Evolutionary conservation across 2,329 filamentous ascomycete genomes (phyloP).

Genomic region (Pestalotiopsis sp.): DNA sequence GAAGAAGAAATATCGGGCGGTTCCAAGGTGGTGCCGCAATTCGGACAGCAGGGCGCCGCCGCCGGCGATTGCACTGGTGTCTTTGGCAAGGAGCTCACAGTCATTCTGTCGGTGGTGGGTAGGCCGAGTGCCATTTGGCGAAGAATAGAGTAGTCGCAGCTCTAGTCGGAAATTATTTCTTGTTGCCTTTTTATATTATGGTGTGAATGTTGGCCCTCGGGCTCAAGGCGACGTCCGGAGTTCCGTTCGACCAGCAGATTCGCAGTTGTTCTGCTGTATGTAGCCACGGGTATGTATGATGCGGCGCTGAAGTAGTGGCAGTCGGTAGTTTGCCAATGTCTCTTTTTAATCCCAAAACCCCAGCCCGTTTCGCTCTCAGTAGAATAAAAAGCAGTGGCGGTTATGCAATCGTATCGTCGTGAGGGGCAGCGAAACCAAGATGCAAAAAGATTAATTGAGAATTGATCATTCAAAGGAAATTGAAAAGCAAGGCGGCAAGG

Average conservation of each 20-base stretch:
- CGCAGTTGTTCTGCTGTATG: neutral
- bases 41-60: conserved; percentile 45
- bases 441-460: neutral
- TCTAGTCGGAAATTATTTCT: neutral
- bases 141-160: neutral
- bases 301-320: neutral
- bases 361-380: neutral
- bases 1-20: conserved; percentile 27
- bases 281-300: neutral
- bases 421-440: neutral
- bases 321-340: neutral
- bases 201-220: neutral
- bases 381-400: neutral
- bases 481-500: neutral
- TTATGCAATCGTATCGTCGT: neutral
- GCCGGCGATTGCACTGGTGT: conserved; percentile 20
- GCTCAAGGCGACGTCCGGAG: neutral
- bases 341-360: neutral
- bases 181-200: neutral
- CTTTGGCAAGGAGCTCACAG: conserved; percentile 25
- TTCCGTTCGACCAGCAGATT: neutral
- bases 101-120: conserved; percentile 18
- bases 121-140: conserved; percentile 2
- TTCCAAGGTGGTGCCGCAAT: conserved; percentile 48
- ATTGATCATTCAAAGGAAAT: neutral